Evolutionary conservation across 345 rosid genomes (phyloP).

Genomic region (Syzygium jambos): DNA sequence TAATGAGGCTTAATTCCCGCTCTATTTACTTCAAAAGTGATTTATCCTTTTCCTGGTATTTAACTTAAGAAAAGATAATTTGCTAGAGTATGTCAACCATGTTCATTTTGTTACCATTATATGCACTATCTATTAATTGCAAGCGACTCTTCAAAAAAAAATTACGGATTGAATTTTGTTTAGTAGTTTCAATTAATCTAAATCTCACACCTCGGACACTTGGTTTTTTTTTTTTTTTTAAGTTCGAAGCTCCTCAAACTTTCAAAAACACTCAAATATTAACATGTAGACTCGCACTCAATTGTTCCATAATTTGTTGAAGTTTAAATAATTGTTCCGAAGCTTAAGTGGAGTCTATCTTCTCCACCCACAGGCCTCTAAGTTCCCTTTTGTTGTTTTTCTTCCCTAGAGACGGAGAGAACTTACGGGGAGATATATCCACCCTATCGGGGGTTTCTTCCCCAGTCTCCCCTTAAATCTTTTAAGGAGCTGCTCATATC

Average conservation of each 20-base stretch:
- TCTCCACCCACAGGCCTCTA: no score
- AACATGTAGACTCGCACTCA: background rate
- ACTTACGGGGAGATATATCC: no score
- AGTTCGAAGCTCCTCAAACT: background rate
- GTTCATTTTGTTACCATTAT: background rate
- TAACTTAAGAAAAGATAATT: background rate
- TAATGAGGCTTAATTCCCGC: background rate
- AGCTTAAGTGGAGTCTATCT: no score
- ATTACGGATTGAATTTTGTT: background rate
- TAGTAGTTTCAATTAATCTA: background rate
- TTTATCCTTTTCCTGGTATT: background rate
- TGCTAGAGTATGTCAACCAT: background rate
- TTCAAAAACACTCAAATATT: background rate
- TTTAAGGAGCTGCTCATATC: no score
- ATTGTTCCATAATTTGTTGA: background rate
- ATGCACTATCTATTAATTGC: background rate
- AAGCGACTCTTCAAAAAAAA: background rate
- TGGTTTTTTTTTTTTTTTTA: background rate
- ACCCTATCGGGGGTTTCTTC: no score
- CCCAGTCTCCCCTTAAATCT: no score
- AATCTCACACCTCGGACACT: background rate
- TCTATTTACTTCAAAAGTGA: background rate
- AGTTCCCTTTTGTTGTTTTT: no score
- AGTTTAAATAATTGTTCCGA: no score
- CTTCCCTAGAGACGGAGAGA: no score